Evolutionary conservation across 441 rosid species (phyloP), one percentile per base, ranked within the genome.

Genomic region (Pelargonium myrrhifolium): DNA sequence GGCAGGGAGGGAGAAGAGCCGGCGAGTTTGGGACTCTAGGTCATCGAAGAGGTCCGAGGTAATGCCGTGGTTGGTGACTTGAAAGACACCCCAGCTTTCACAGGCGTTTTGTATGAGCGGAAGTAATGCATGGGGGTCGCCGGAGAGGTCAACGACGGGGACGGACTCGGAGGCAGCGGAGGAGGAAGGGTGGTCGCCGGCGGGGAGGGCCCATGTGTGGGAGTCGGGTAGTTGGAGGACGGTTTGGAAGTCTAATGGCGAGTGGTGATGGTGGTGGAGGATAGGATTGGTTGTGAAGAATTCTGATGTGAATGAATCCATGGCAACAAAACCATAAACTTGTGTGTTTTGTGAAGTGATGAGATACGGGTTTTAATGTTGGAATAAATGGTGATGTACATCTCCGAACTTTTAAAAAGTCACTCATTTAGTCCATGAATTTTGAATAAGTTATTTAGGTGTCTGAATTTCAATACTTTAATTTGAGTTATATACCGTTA

Each of bases 31-130:
- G 0, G 67, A 64, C 69, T 72, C 82, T 0, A 68, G 69, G n/a
- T 70, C 78, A 10, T 59, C 66, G 4, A 81, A 49, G 22, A 76
- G 71, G 11, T 12, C 45, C 24, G 26, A 24, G 3, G 76, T 62
- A 69, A 81, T 61, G 60, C 77, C 82, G 12, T 81, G 85, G 65
- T 79, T 75, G 1, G 66, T 59, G 8, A 79, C 62, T 56, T 76
- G 80, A 67, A 81, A 81, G 15, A 65, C 78, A 22, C 85, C 85
- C 80, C 77, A 72, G 9, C 75, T 56, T 65, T 78, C 77, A 65
- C 85, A 78, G 42, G 82, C 82, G 71, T 1, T 72, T 72, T 4
- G 62, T 22, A 4, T 43, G 58, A 35, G 66, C 42, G 2, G 15
- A 26, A 2, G 0, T 31, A 7, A 31, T 4, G 64, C 78, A 6